Evolutionary conservation across 495 filamentous ascomycete species (phyloP).

Genomic region (Amniculicola lignicola): DNA sequence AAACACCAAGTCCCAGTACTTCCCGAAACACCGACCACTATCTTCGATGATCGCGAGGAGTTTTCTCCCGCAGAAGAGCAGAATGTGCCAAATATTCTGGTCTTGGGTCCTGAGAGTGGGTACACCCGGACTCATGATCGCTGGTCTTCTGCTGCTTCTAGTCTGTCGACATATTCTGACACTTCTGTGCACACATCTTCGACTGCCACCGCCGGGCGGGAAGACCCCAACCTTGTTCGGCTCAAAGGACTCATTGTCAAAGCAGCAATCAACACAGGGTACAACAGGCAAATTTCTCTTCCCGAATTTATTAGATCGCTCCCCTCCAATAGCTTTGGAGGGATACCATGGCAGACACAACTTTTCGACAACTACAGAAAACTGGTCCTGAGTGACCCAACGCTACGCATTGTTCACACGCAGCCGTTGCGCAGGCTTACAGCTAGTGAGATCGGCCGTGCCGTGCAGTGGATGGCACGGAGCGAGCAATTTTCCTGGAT

Average conservation of each 20-base stretch:
- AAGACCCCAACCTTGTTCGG: constrained; percentile 70
- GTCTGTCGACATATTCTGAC: constrained; percentile 65
- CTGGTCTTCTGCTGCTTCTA: constrained; percentile 74
- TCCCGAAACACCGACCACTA: constrained; percentile 87
- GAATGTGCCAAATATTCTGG: constrained; percentile 75
- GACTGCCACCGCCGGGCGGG: constrained; percentile 63
- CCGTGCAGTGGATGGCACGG: constrained; percentile 69
- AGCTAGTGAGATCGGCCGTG: constrained; percentile 70
- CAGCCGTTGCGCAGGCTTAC: constrained; percentile 57
- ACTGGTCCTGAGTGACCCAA: constrained; percentile 65
- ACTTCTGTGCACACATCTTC: constrained; percentile 47
- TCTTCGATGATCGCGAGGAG: constrained; percentile 80
- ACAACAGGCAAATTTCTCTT: constrained; percentile 53
- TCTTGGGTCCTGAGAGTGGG: constrained; percentile 62
- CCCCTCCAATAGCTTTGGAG: constrained; percentile 73
- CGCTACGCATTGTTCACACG: constrained; percentile 54
- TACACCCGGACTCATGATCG: constrained; percentile 38
- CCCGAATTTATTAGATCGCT: constrained; percentile 72
- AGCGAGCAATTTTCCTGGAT: constrained; percentile 68
- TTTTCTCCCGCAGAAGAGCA: constrained; percentile 72
- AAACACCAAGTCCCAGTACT: constrained; percentile 40
- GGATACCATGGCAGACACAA: constrained; percentile 62
- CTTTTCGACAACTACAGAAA: constrained; percentile 75
- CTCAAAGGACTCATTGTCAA: constrained; percentile 74
- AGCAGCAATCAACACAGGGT: constrained; percentile 78